Evolutionary conservation across 1,284 basidiomycete genomes (phyloP).

Genomic region (Ustilago esculenta): DNA sequence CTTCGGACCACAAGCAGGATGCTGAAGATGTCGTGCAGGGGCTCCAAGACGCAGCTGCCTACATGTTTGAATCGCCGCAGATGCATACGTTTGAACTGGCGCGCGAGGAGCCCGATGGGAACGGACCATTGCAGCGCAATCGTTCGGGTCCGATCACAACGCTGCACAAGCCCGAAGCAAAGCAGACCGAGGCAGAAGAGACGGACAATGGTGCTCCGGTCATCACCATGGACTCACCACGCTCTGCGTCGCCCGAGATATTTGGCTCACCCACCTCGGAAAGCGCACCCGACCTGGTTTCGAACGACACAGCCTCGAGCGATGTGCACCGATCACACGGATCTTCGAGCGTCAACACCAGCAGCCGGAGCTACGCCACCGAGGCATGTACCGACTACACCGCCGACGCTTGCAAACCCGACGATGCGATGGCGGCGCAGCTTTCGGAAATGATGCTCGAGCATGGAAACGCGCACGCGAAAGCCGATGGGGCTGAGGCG

Average conservation of each 20-base stretch:
- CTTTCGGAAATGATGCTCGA: slow-evolving; percentile 19
- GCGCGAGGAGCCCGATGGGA: slow-evolving; percentile 18
- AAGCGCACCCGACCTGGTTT: neutral
- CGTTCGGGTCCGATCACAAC: slow-evolving; percentile 30
- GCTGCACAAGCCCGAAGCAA: slow-evolving; percentile 11
- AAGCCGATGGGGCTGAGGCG: too few species aligned
- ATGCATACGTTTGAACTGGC: slow-evolving; percentile 40
- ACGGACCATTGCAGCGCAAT: slow-evolving; percentile 30
- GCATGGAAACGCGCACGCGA: slow-evolving; percentile 4
- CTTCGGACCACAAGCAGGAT: neutral
- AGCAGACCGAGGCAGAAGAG: neutral
- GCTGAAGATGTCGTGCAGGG: slow-evolving; percentile 1
- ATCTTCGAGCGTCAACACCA: slow-evolving; percentile 9
- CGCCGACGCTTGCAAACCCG: slow-evolving; percentile 6
- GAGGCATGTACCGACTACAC: slow-evolving; percentile 4
- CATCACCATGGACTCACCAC: slow-evolving; percentile 31
- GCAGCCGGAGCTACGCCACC: slow-evolving; percentile 3
- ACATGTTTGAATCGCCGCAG: slow-evolving; percentile 36
- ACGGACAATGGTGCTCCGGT: neutral
- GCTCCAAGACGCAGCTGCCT: slow-evolving; percentile 15
- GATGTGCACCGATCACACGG: neutral
- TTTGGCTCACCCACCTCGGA: slow-evolving; percentile 21
- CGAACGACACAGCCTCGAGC: too few species aligned
- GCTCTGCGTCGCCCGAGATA: slow-evolving; percentile 15
- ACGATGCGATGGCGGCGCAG: slow-evolving; percentile 12